Conservation (phyloP, 2,329 filamentous ascomycete genomes). For the Talaromyces piceae region DNA sequence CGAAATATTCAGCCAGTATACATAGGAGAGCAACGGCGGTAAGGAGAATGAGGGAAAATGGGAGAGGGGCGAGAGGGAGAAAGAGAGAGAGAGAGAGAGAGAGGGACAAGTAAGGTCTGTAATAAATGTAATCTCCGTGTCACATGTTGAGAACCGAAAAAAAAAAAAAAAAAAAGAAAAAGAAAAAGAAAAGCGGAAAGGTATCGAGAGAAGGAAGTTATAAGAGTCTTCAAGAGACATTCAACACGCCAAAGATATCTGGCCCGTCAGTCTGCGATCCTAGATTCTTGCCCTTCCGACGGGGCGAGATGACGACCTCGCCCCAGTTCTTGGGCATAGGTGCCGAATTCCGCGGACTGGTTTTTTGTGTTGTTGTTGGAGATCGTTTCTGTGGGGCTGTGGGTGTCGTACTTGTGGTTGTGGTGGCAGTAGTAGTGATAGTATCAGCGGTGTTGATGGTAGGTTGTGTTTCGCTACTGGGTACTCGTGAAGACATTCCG, state of each 20-base stretch:
- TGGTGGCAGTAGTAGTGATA: not conserved
- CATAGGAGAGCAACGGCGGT: not conserved
- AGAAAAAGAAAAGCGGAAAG: too few relatives aligned
- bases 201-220: too few relatives aligned
- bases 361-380: not conserved
- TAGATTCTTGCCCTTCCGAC: constrained; percentile 23
- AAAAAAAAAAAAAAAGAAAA: too few relatives aligned
- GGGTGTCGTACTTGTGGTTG: not conserved
- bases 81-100: constrained; percentile 10
- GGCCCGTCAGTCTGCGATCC: constrained; percentile 17
- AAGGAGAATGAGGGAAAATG: not conserved
- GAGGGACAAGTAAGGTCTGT: too few relatives aligned
- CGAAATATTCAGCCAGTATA: too few relatives aligned
- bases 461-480: constrained; percentile 12
- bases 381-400: not conserved
- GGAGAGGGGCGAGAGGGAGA: constrained; percentile 10
- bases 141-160: too few relatives aligned
- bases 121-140: too few relatives aligned
- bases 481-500: constrained; percentile 19
- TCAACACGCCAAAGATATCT: constrained; percentile 36
- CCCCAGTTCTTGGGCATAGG: constrained; percentile 37
- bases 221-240: constrained; percentile 18
- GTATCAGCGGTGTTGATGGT: constrained; percentile 11
- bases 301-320: constrained; percentile 36
- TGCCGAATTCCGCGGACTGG: constrained; percentile 9